Base-by-base conservation (phyloP, 2,329 filamentous ascomycete species). In the Emmonsiellopsis sp. region DNA sequence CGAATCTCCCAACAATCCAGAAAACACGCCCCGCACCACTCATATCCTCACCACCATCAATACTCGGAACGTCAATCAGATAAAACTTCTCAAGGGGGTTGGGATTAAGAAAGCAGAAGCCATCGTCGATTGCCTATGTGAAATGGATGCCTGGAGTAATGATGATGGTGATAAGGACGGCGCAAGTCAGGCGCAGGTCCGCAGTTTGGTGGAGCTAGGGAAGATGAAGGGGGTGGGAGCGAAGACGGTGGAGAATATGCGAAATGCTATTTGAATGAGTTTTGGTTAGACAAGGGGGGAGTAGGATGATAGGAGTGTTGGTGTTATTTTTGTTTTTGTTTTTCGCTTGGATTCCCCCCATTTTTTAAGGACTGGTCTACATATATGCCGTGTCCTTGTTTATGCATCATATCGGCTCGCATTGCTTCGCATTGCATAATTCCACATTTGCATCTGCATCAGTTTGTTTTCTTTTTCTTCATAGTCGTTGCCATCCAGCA, bases 171-270 rank as follows among this genome's bases (percentile, higher is more conserved):
- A 56, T 14, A 40, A 36, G 31, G 48, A 55, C 8, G 56, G 55
- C 14, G 56, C 60, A 11, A 60, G 62, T 34, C 45, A 48, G 32
- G 54, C 61, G 2, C 64, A 62, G 34, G 63, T 67, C n/a, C 66
- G 62, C 40, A 73, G 62, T 50, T 65, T 75, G 50, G 60, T 61
- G 5, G 68, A 74, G 52, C 52, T 77, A 44, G 70, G 70, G 48
- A 68, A 66, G 36, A 53, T 77, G 55, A 72, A 67, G 52, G 74
- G 74, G 0, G 69, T 76, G 44, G 74, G 74, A 5, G 60, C 67
- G 54, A 73, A 70, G 59, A 74, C 69, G 0, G 71, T 76, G 13
- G 69, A 76, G 62, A 74, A 65, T 54, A 76, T 77, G 74, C 68
- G 72, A 54, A 69, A 68, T 50, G 73, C 46, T 33, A 49, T 49